phyloP scores from a whole-genome alignment of 179 eudicot genomes.

The Drosera spatulata region DNA sequence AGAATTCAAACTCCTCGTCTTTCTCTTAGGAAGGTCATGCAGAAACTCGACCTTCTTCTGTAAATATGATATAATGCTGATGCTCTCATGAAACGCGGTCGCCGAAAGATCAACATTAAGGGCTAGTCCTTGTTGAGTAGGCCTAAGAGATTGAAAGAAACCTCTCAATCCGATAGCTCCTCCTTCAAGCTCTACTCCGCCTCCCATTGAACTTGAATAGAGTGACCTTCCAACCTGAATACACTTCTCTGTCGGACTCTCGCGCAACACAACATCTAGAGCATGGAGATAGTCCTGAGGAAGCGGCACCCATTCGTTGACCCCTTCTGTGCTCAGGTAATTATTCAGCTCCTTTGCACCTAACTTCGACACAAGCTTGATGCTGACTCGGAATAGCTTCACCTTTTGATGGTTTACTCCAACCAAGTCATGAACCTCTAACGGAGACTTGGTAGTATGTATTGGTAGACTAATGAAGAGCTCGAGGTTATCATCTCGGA shows the following conservation, averaged over 20 bases:
- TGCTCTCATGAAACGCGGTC: slow-evolving; percentile 89
- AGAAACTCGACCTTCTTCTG: slow-evolving; percentile 59
- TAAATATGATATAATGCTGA: slow-evolving; percentile 63
- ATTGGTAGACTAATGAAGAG: slow-evolving; percentile 58
- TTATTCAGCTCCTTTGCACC: slow-evolving; percentile 49
- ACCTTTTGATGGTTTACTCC: slow-evolving; percentile 13
- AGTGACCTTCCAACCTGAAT: slow-evolving; percentile 59
- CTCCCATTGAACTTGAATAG: slow-evolving; percentile 77
- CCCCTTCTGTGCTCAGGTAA: slow-evolving; percentile 45
- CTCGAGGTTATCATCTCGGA: slow-evolving; percentile 56
- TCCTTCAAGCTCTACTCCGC: slow-evolving; percentile 64
- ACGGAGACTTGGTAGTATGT: slow-evolving; percentile 11
- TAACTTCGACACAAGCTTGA: slow-evolving; percentile 74
- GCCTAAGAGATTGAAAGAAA: slow-evolving; percentile 84
- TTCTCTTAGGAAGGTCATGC: slow-evolving; percentile 36
- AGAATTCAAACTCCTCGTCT: slow-evolving; percentile 28
- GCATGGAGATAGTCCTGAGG: slow-evolving; percentile 96
- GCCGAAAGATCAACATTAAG: slow-evolving; percentile 84
- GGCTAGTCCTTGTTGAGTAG: slow-evolving; percentile 93
- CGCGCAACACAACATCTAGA: slow-evolving; percentile 80
- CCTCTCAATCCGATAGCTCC: slow-evolving; percentile 86
- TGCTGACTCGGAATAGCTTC: slow-evolving; percentile 51
- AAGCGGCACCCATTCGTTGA: slow-evolving; percentile 38
- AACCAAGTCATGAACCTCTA: slow-evolving; percentile 7
- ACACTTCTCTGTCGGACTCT: slow-evolving; percentile 61